Evolutionary conservation across 2,329 filamentous ascomycete species (phyloP).

Genomic region (Ascochyta fabae): DNA sequence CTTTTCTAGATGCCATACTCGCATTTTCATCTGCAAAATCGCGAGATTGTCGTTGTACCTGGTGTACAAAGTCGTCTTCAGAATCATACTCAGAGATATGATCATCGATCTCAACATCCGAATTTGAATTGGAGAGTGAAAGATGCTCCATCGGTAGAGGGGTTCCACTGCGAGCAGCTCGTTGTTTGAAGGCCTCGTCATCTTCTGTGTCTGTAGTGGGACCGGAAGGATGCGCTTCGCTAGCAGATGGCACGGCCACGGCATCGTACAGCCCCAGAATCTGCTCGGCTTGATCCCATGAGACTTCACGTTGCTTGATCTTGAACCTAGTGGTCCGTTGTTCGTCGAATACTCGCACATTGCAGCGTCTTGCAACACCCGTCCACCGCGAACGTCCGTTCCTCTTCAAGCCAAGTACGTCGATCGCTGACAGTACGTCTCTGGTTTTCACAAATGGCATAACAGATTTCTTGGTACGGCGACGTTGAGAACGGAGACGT

Average conservation of each 20-base stretch:
- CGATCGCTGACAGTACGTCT: slow-evolving; percentile 63
- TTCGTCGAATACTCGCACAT: slow-evolving; percentile 55
- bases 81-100: slow-evolving; percentile 2
- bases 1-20: slow-evolving; percentile 5
- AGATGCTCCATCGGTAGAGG: slow-evolving; percentile 33
- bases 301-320: slow-evolving; percentile 48
- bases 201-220: slow-evolving; percentile 21
- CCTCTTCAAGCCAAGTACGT: slow-evolving; percentile 59
- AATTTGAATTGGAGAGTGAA: slow-evolving; percentile 21
- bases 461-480: slow-evolving; percentile 35
- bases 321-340: slow-evolving; percentile 16
- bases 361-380: slow-evolving; percentile 58
- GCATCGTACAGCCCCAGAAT: slow-evolving; percentile 20
- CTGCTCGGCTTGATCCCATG: slow-evolving; percentile 51
- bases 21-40: slow-evolving; percentile 9
- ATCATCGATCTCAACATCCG: slow-evolving; percentile 8
- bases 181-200: slow-evolving; percentile 21
- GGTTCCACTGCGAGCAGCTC: slow-evolving; percentile 36
- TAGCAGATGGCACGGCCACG: slow-evolving; percentile 36
- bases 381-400: slow-evolving; percentile 60
- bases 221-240: slow-evolving; percentile 30
- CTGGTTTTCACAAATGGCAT: slow-evolving; percentile 49
- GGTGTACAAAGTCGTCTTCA: neutral
- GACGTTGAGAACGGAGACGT: slow-evolving; percentile 62
- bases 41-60: neutral